phyloP scores from a whole-genome alignment of 2,329 filamentous ascomycete genomes.

The Ophiobolus disseminans region DNA sequence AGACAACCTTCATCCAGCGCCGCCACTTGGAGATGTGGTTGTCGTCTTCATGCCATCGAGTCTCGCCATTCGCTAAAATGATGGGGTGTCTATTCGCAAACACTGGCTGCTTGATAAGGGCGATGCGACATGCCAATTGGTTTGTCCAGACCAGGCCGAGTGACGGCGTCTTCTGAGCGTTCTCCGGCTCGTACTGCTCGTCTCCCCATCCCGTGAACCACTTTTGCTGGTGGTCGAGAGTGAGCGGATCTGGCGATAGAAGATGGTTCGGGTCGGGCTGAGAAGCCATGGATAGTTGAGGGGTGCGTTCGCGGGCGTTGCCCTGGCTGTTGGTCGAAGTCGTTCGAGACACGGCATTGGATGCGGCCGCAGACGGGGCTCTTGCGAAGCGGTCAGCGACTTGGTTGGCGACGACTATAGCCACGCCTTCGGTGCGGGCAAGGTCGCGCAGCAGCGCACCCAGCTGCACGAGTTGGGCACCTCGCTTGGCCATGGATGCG shows the following conservation, averaged over 20 bases:
- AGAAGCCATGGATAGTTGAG: constrained; percentile 16
- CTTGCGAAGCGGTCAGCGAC: constrained; percentile 83
- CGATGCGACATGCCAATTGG: constrained; percentile 83
- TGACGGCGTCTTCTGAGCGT: constrained; percentile 77
- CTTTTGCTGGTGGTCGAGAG: constrained; percentile 86
- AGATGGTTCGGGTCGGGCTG: constrained; percentile 33
- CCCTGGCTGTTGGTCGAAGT: constrained; percentile 39
- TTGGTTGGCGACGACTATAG: constrained; percentile 92
- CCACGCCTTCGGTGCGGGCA: constrained; percentile 75
- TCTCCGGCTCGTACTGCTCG: constrained; percentile 40
- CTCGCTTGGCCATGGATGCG: constrained; percentile 73
- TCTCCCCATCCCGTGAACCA: constrained; percentile 98
- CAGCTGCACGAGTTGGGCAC: constrained; percentile 76
- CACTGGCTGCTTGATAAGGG: constrained; percentile 73
- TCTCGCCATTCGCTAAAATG: constrained; percentile 44
- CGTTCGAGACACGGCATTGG: constrained; percentile 36
- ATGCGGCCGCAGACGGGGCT: constrained; percentile 23
- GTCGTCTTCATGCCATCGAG: constrained; percentile 50
- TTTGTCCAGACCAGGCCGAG: constrained; percentile 90
- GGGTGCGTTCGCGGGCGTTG: constrained; percentile 17
- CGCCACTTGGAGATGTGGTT: constrained; percentile 66
- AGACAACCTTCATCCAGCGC: constrained; percentile 87
- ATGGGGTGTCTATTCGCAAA: constrained; percentile 44
- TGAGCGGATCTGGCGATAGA: constrained; percentile 64
- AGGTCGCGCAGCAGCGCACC: constrained; percentile 78